These are phyloP conservation scores for Plectranthus barbatus DNA, from an alignment of 257 asterid genomes.

Conservation along the genomic window DNA sequence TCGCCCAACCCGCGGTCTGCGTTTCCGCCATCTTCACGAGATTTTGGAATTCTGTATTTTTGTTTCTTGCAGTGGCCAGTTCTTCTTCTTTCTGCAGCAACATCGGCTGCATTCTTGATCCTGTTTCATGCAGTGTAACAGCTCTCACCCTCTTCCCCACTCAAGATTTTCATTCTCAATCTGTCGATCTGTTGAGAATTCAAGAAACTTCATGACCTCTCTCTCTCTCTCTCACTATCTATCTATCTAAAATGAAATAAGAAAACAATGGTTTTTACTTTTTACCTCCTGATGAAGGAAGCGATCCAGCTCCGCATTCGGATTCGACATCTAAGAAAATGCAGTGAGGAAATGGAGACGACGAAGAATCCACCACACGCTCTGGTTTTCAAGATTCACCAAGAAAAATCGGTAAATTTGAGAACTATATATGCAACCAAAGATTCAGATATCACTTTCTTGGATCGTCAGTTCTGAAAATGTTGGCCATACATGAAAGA, in stretches of 20 bases:
- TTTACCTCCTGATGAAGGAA: slow-evolving; percentile 46
- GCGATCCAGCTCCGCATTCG: slow-evolving; percentile 37
- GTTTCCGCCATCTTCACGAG: slow-evolving; percentile 23
- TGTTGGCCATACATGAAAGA: slow-evolving; percentile 3
- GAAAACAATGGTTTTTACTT: no score
- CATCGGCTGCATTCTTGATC: slow-evolving; percentile 19
- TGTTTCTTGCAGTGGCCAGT: slow-evolving; percentile 32
- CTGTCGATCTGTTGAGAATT: slow-evolving; percentile 32
- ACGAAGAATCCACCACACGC: no score
- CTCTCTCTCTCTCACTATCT: no score
- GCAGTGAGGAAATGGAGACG: slow-evolving; percentile 5
- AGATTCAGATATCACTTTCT: not conserved
- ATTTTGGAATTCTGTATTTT: slow-evolving; percentile 32
- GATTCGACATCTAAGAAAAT: slow-evolving; percentile 32
- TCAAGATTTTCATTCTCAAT: slow-evolving; percentile 29
- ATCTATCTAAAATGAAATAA: no score
- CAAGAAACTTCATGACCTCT: no score
- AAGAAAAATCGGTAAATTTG: no score
- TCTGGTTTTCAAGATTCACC: slow-evolving; percentile 1
- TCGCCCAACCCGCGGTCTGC: slow-evolving; percentile 44
- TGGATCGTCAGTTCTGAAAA: slow-evolving; percentile 1
- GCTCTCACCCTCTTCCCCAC: slow-evolving; percentile 26
- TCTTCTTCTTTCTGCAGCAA: slow-evolving; percentile 39
- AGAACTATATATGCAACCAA: slow-evolving; percentile 1
- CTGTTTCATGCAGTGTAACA: slow-evolving; percentile 21